Percentiles rank a stretch among this genome's conserved stretches.
These are phyloP conservation scores for Fusarium sp. DNA, from an alignment of 2,329 filamentous ascomycete genomes.

Conservation along the genomic window DNA sequence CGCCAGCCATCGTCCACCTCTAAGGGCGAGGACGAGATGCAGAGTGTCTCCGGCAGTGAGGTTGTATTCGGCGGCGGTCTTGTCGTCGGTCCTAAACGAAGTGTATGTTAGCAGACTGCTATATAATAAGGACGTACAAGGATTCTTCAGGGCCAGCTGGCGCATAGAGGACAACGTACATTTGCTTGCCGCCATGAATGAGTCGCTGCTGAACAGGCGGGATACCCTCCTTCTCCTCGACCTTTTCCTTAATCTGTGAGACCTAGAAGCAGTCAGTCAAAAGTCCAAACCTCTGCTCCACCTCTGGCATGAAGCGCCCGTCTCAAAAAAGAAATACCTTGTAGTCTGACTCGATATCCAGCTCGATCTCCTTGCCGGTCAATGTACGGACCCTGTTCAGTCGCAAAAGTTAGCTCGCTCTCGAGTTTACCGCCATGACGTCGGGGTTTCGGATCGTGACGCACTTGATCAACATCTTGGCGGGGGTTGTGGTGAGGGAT, in stretches of 20 bases:
- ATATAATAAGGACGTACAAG: background rate
- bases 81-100: constrained; percentile 84
- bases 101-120: constrained; percentile 9
- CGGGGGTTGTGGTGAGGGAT: constrained; percentile 15
- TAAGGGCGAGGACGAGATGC: constrained; percentile 93
- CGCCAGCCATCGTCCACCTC: constrained; percentile 71
- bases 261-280: constrained; percentile 68
- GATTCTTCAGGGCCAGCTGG: background rate
- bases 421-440: constrained; percentile 14
- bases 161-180: constrained; percentile 67
- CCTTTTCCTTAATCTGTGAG: constrained; percentile 96
- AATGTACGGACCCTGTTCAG: constrained; percentile 87
- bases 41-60: constrained; percentile 93
- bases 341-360: constrained; percentile 95
- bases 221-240: constrained; percentile 99
- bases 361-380: constrained; percentile 98
- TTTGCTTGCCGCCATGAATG: constrained; percentile 98
- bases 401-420: constrained; percentile 38
- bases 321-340: constrained; percentile 70
- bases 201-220: constrained; percentile 95
- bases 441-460: constrained; percentile 30
- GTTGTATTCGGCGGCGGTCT: constrained; percentile 89
- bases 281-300: background rate
- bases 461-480: constrained; percentile 66
- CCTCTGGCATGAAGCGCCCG: background rate